Evolutionary conservation across 352 stramenopile species (phyloP), one percentile per base, ranked within the genome.

Genomic region (Phytophthora sp.): DNA sequence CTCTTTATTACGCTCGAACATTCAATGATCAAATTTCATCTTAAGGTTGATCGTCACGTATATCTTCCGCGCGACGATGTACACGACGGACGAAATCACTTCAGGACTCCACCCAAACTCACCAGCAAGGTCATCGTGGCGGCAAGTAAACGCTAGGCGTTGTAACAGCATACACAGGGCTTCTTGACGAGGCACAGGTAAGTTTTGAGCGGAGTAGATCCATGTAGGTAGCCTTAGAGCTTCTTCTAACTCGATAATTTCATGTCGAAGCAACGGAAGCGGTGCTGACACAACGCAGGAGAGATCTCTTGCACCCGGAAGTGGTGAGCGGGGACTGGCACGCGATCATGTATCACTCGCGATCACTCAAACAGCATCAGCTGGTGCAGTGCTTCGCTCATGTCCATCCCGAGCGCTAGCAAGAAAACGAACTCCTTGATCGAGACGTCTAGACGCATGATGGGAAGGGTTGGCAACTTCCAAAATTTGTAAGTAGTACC

Each of bases 21-120:
- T 56, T 16, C 56, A 21, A 16, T 63, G 45, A 50, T 56, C 56
- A 30, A 63, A 63, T 4, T 23, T 23, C 33, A 63, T 49, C 8
- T 63, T 54, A 13, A 6, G 3, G 7, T 63, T 47, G 20, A 63
- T 54, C 21, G 46, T 54, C 4, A 21, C n/a, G 30, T 63, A 63
- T 3, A 63, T 47, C 21, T 55, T 39, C 16, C 4, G 1, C 0
- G 23, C 55, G 0, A 31, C 46, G 2, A 15, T 62, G 42, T 54
- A 54, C 2, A 42, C 42, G 7, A 16, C 21, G 3, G 42, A 63
- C 6, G 42, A 63, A 38, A 55, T 21, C 21, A 47, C 41, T 5
- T n/a, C 20, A 6, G 54, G 27, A 0, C 0, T 31, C 2, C n/a
- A 35, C 5, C 9, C 12, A 26, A 62, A 53, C 21, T 41, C 35